phyloP scores from a whole-genome alignment of 257 asterid species.

The Craterostigma plantagineum region DNA sequence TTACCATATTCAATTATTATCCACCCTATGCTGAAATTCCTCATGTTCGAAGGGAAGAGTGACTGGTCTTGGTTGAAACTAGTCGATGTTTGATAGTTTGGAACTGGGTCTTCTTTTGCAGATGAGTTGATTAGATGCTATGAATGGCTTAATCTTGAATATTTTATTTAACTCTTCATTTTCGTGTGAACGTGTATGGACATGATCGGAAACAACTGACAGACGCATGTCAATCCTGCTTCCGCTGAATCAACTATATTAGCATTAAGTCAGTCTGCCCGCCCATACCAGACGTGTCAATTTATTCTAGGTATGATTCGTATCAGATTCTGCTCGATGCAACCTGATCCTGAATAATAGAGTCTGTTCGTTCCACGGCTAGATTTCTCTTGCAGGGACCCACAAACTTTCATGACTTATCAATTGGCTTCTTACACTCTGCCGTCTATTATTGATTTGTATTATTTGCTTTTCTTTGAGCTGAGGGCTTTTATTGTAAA shows the following conservation, averaged over 20 bases:
- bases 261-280: constrained; percentile 59
- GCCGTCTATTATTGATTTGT: too few species aligned
- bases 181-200: constrained; percentile 11
- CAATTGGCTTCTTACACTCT: too few species aligned
- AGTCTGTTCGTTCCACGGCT: constrained; percentile 1
- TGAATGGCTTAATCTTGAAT: not conserved
- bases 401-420: too few species aligned
- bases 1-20: too few species aligned
- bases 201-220: constrained; percentile 14
- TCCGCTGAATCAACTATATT: constrained; percentile 77
- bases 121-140: too few species aligned
- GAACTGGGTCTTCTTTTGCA: too few species aligned
- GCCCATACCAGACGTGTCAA: constrained; percentile 74
- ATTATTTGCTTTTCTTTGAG: too few species aligned
- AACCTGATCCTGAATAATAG: constrained; percentile 5
- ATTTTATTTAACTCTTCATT: not conserved
- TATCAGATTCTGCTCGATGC: not conserved
- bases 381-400: not conserved
- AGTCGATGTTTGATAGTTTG: too few species aligned
- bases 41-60: too few species aligned
- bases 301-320: constrained; percentile 65
- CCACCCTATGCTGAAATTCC: too few species aligned
- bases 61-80: too few species aligned
- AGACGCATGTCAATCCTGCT: constrained; percentile 72
- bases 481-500: too few species aligned